These are phyloP conservation scores for Backusella liffmaniae DNA, from an alignment of 192 early-diverging fungal species.

Conservation along the genomic window DNA sequence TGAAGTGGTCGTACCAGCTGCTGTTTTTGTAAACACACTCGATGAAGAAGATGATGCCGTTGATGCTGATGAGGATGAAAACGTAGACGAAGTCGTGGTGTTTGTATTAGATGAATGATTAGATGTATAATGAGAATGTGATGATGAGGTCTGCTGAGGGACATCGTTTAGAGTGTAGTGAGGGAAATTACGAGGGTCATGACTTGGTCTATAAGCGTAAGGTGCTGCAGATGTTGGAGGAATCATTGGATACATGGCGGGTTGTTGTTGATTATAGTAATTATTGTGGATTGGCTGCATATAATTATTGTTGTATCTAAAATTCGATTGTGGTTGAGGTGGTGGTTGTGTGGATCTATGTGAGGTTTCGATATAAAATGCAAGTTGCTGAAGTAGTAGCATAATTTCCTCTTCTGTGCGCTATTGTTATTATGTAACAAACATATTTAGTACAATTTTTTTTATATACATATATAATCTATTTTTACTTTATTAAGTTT, in stretches of 20 bases:
- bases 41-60: neutral
- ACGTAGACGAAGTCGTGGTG: neutral
- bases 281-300: neutral
- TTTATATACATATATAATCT: neutral
- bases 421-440: neutral
- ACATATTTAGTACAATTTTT: neutral
- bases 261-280: neutral
- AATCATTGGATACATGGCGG: neutral
- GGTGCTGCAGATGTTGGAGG: neutral
- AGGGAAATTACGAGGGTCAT: conserved; percentile 27
- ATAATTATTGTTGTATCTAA: neutral
- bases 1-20: neutral
- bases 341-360: neutral
- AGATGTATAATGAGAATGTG: neutral
- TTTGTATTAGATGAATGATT: neutral
- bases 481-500: conserved; percentile 39
- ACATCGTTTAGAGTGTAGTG: conserved; percentile 1
- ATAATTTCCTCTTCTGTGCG: neutral
- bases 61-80: neutral
- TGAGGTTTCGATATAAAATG: neutral
- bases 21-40: conserved; percentile 23
- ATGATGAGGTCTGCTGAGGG: conserved; percentile 55
- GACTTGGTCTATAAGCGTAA: conserved; percentile 19
- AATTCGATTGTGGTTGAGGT: neutral
- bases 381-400: conserved; percentile 17